Percentiles rank a stretch among this genome's conserved stretches.
These are phyloP conservation scores for Aspergillus calidoustus DNA, from an alignment of 2,329 filamentous ascomycete species.

Conservation along the genomic window DNA sequence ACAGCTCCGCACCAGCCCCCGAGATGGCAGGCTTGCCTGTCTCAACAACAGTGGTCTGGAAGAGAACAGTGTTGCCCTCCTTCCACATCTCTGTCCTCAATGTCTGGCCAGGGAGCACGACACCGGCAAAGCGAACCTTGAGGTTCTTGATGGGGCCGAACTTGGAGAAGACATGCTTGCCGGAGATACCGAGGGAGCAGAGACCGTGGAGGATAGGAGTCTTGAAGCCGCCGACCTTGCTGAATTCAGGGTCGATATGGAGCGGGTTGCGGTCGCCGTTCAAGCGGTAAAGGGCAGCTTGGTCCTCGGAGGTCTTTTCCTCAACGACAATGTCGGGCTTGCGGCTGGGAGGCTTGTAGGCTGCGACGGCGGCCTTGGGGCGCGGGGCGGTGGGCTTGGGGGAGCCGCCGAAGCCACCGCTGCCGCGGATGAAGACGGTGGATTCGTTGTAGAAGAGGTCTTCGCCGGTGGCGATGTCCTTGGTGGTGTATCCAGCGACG, in stretches of 20 bases:
- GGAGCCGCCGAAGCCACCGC: constrained; percentile 85
- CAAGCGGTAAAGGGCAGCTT: constrained; percentile 90
- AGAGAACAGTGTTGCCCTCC: constrained; percentile 76
- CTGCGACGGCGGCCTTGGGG: constrained; percentile 77
- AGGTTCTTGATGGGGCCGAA: constrained; percentile 87
- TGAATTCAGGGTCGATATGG: constrained; percentile 92
- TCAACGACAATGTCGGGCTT: constrained; percentile 81
- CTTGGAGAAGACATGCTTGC: constrained; percentile 84
- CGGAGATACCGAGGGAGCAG: constrained; percentile 89
- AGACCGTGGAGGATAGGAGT: constrained; percentile 94
- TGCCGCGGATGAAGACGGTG: constrained; percentile 89
- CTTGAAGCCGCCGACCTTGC: constrained; percentile 94
- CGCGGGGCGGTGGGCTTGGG: constrained; percentile 70
- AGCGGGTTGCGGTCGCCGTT: constrained; percentile 96
- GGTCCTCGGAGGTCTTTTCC: constrained; percentile 83
- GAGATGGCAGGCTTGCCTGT: constrained; percentile 87
- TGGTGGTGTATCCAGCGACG: constrained; percentile 78
- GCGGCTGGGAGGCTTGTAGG: constrained; percentile 77
- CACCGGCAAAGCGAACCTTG: constrained; percentile 88
- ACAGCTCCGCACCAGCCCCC: constrained; percentile 77
- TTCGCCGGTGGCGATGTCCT: constrained; percentile 82
- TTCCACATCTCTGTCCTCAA: constrained; percentile 94
- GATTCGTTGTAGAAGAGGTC: constrained; percentile 97
- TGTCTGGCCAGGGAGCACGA: constrained; percentile 86
- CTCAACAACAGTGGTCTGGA: constrained; percentile 89